Evolutionary conservation across 2,329 filamentous ascomycete species (phyloP).

Genomic region (Colletotrichum costaricense): DNA sequence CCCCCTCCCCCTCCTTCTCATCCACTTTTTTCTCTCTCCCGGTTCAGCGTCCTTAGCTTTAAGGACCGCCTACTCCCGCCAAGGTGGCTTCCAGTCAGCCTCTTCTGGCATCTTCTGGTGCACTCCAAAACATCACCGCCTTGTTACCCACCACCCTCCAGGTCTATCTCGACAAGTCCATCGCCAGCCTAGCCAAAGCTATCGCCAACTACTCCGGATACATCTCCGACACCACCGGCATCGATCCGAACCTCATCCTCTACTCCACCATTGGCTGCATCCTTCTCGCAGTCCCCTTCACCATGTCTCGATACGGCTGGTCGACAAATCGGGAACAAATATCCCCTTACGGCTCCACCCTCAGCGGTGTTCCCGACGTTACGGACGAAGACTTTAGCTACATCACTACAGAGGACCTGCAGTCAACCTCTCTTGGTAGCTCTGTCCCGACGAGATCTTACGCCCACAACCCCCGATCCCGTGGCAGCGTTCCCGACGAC

Average conservation of each 20-base stretch:
- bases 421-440: constrained; percentile 52
- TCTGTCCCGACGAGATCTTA: constrained; percentile 51
- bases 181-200: constrained; percentile 59
- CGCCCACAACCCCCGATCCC: constrained; percentile 48
- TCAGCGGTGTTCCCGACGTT: constrained; percentile 67
- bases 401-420: constrained; percentile 82
- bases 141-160: constrained; percentile 59
- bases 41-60: constrained; percentile 37
- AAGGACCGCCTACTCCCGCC: constrained; percentile 49
- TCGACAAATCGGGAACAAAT: constrained; percentile 56
- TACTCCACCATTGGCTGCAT: constrained; percentile 63
- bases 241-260: constrained; percentile 58
- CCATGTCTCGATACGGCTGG: constrained; percentile 68
- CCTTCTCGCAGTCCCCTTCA: constrained; percentile 60
- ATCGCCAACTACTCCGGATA: constrained; percentile 63
- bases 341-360: constrained; percentile 63
- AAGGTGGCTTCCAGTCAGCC: constrained; percentile 72
- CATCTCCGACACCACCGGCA: constrained; percentile 61
- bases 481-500: constrained; percentile 63
- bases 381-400: constrained; percentile 84
- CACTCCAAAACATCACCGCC: constrained; percentile 69
- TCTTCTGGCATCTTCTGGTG: constrained; percentile 71
- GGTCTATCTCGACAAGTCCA: constrained; percentile 64
- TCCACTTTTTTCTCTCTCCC: constrained; percentile 12
- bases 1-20: constrained; percentile 17